Base-by-base conservation (phyloP, 805 yeast species). In the Barnettozyma sucrosica region DNA sequence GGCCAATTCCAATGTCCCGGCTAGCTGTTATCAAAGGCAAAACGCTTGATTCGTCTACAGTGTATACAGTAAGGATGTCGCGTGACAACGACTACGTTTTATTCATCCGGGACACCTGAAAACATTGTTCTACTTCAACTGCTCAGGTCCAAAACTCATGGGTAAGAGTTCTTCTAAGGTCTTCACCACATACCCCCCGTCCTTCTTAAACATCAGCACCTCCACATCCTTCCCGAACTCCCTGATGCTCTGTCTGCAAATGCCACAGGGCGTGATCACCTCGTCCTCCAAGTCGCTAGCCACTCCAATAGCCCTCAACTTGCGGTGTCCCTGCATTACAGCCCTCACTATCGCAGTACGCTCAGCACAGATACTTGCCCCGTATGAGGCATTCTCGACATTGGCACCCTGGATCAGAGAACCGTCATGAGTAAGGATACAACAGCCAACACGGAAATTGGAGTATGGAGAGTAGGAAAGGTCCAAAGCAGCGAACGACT, bases 301-400 rank as follows among this genome's bases (percentile, higher is more conserved):
- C 9, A 88, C 77, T 4, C 83, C 95, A 48, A 88, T 67, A 1
- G 85, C 87, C 49, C 66, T 69, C 61, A 83, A 76, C 21, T 52
- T 43, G 5, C 53, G 60, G 47, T 69, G 65, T 0, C 80, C 80
- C 37, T 56, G 36, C 48, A 72, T 71, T 7, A 80, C 73, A 0
- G 86, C 84, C 37, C 75, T 73, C 11, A 75, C 72, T 2, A 83
- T 70, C 0, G 92, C 81, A 1, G 84, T 74, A 36, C 89, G 68
- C 58, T 85, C 95, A 0, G 95, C 95, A 62, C 95, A 85, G 21
- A 84, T 77, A 1, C 81, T 74, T 2, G 80, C 90, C 1, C 88
- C 95, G 60, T 86, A 90, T 43, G 93, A 80, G 3, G 97, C 98
- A 63, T 92, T 93, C 63, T 92, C 99, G 24, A 93, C 81, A 56